Base-by-base conservation (phyloP, 768 basidiomycete genomes). In the Calocybe indica region DNA sequence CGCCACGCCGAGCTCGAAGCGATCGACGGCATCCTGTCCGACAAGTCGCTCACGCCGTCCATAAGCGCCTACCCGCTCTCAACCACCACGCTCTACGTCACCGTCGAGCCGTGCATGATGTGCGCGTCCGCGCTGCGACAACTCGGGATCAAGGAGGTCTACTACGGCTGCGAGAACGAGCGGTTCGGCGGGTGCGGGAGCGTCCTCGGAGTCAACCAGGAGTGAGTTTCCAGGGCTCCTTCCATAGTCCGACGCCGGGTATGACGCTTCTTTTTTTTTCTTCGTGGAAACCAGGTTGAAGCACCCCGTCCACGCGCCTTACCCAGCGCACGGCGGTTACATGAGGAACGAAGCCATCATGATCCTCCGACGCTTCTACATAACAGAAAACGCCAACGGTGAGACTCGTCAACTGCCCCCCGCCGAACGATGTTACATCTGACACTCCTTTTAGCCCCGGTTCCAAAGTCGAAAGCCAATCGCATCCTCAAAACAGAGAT, bases 101-200 rank as follows among this genome's bases (percentile, higher is more conserved):
- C 96, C 5, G 96, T 99, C 45, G 95, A 99, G 66, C 96, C 95
- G 0, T 99, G 96, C 66, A 92, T 98, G 63, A 98, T 98, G 96
- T 99, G 96, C 55, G 92, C 93, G 9, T 92, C 91, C 15, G 96
- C 95, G 8, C 76, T 99, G 32, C 79, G 95, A 46, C 96, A 98
- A 67, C 67, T 95, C 52, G 94, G 94, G 11, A 91, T 99, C 56
- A 83, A 82, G 48, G 76, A 85, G 53, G 95, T 97, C 5, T 88
- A 82, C 51, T 98, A 90, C 62, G 96, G 96, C 1, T 95, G 92
- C 63, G 87, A 79, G 14, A 99, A 99, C 63, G 95, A 96, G 53
- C 78, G 93, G 50, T 98, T 99, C 55, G 95, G 96, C 7, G 96
- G 96, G 3, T 95, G 92, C 64, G 95, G 91, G 37, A 94, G 93